Evolutionary conservation across 2,329 filamentous ascomycete genomes (phyloP).

Genomic region (Colletotrichum sp.): DNA sequence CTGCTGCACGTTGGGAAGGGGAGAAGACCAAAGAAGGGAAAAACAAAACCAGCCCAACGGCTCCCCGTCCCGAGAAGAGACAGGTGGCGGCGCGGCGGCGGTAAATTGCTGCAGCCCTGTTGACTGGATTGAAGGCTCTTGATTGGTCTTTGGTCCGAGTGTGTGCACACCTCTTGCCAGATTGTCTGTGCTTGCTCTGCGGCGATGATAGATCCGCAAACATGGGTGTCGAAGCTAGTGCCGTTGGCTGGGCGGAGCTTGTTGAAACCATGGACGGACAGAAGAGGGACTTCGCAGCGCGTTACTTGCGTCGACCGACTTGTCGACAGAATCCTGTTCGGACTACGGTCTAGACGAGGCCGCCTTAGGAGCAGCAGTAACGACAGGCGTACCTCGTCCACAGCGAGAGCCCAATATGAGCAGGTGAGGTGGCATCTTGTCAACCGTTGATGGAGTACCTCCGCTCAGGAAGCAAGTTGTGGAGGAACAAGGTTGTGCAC

Average conservation of each 20-base stretch:
- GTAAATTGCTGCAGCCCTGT: constrained; percentile 7
- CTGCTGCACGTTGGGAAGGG: background rate
- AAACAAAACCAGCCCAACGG: background rate
- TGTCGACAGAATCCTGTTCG: background rate
- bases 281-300: background rate
- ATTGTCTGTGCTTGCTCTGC: background rate
- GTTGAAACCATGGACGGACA: background rate
- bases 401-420: background rate
- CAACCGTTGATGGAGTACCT: background rate
- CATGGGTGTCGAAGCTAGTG: background rate
- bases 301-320: background rate
- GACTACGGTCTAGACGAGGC: background rate
- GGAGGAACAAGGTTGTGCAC: background rate
- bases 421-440: background rate
- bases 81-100: background rate
- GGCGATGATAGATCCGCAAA: background rate
- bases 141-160: background rate
- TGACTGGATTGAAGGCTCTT: background rate
- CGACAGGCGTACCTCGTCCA: background rate
- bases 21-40: background rate
- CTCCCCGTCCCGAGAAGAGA: background rate
- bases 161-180: background rate
- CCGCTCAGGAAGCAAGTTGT: background rate
- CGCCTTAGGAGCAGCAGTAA: background rate
- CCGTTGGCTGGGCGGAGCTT: background rate